A percentile compares a stretch with the other conserved stretches of the same genome.
Evolutionary conservation across 441 rosid species (phyloP).

Genomic region (Breynia disticha): DNA sequence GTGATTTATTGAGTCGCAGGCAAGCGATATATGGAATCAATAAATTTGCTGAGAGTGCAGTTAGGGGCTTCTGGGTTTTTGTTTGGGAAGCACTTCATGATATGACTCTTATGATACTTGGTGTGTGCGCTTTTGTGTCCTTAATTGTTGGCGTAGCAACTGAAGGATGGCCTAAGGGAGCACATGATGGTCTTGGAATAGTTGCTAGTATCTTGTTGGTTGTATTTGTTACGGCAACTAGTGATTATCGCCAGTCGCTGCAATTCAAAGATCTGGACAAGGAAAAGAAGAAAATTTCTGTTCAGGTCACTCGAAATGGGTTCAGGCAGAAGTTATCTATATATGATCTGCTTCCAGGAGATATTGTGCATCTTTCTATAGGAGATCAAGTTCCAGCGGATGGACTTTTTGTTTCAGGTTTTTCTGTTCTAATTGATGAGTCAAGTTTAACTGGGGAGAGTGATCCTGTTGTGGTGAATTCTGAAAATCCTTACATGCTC

Average conservation of each 20-base stretch:
- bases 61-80: slow-evolving; percentile 50
- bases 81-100: slow-evolving; percentile 46
- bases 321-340: slow-evolving; percentile 27
- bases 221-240: slow-evolving; percentile 30
- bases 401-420: slow-evolving; percentile 43
- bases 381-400: slow-evolving; percentile 59
- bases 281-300: slow-evolving; percentile 27
- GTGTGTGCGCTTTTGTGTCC: slow-evolving; percentile 36
- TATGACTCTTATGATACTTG: slow-evolving; percentile 32
- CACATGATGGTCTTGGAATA: slow-evolving; percentile 49
- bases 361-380: slow-evolving; percentile 35
- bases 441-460: slow-evolving; percentile 50
- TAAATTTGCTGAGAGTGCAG: slow-evolving; percentile 56
- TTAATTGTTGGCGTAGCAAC: slow-evolving; percentile 35
- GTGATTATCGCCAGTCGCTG: slow-evolving; percentile 30
- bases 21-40: slow-evolving; percentile 70
- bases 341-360: slow-evolving; percentile 39
- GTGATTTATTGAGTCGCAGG: slow-evolving; percentile 29
- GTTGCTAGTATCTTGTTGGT: slow-evolving; percentile 36
- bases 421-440: slow-evolving; percentile 35
- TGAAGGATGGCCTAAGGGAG: slow-evolving; percentile 34
- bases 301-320: slow-evolving; percentile 37
- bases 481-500: slow-evolving; percentile 29
- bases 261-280: slow-evolving; percentile 31
- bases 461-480: slow-evolving; percentile 22